A percentile compares a stretch with the other conserved stretches of the same genome.
Evolutionary conservation across 768 basidiomycete genomes (phyloP).

Genomic region (Amanita exitialis): DNA sequence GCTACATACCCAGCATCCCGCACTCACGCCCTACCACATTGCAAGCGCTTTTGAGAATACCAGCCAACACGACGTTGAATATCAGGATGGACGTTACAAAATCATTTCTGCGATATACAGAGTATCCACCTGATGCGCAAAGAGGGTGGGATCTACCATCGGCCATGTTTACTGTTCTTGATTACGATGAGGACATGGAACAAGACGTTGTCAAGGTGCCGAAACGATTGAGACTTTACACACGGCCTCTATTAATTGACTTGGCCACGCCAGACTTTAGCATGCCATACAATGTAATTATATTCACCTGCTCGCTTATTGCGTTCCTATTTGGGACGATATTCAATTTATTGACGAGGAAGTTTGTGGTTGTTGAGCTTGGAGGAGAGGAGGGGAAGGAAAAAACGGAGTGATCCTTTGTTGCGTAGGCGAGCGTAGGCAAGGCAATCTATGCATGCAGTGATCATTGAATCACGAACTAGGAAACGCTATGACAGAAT

Average conservation of each 20-base stretch:
- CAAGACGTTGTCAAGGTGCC: not conserved
- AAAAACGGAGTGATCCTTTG: not conserved
- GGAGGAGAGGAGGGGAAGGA: conserved; percentile 6
- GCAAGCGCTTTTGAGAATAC: conserved; percentile 61
- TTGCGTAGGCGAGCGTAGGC: too few species aligned
- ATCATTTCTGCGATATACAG: conserved; percentile 85
- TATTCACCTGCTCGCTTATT: conserved; percentile 85
- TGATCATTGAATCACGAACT: too few species aligned
- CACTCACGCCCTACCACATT: conserved; percentile 73
- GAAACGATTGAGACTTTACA: conserved; percentile 44
- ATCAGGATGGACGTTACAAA: conserved; percentile 47
- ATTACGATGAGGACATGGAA: conserved; percentile 9
- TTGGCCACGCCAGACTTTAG: conserved; percentile 98
- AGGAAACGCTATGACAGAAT: too few species aligned
- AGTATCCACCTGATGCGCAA: conserved; percentile 93
- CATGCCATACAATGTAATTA: conserved; percentile 99
- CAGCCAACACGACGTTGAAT: conserved; percentile 50
- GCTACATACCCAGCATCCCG: conserved; percentile 58
- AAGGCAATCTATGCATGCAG: too few species aligned
- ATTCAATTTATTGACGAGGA: conserved; percentile 79
- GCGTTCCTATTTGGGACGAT: conserved; percentile 90
- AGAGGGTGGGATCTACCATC: conserved; percentile 89
- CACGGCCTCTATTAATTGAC: conserved; percentile 78
- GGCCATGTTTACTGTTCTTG: conserved; percentile 55
- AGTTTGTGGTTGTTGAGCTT: conserved; percentile 51